phyloP scores from a whole-genome alignment of 2,329 filamentous ascomycete species.

The Pleochaeta shiraiana region DNA sequence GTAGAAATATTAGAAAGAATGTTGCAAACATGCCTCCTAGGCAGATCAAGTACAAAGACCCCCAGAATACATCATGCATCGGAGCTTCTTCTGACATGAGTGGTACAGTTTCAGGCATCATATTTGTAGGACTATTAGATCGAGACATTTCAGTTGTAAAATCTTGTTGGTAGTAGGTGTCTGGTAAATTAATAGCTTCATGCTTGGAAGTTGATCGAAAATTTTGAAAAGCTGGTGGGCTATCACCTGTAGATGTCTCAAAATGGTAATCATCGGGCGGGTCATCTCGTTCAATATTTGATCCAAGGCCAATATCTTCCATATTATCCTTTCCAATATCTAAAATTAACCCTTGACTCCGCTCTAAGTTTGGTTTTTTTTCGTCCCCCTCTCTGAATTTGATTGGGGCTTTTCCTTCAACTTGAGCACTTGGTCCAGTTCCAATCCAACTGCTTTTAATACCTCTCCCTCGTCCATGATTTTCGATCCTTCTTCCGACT shows the following conservation, averaged over 20 bases:
- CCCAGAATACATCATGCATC: conserved; percentile 77
- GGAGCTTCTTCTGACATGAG: conserved; percentile 45
- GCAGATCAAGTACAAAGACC: conserved; percentile 69
- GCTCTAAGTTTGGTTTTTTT: conserved; percentile 16
- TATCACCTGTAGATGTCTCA: conserved; percentile 29
- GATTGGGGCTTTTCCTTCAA: conserved; percentile 13
- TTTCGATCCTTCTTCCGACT: conserved; percentile 23
- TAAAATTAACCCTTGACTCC: conserved; percentile 12
- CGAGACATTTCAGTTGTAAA: conserved; percentile 9
- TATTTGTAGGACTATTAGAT: conserved; percentile 18
- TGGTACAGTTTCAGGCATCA: conserved; percentile 33
- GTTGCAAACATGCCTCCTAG: conserved; percentile 70
- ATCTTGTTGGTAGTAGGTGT: conserved; percentile 9
- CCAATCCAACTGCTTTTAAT: conserved; percentile 46
- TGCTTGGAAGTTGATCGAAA: conserved; percentile 22
- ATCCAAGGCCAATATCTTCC: conserved; percentile 72
- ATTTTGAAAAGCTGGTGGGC: conserved; percentile 39
- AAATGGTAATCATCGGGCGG: conserved; percentile 37
- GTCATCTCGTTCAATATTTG: conserved; percentile 34
- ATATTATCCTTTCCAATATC: conserved; percentile 41
- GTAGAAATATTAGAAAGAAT: conserved; percentile 73
- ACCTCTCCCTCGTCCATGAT: conserved; percentile 24
- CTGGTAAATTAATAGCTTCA: conserved; percentile 16
- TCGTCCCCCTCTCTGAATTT: conserved; percentile 20
- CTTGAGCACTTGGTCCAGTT: conserved; percentile 15